Conservation (phyloP, 176 grass and related monocot species). For the Tillandsia leiboldiana region DNA sequence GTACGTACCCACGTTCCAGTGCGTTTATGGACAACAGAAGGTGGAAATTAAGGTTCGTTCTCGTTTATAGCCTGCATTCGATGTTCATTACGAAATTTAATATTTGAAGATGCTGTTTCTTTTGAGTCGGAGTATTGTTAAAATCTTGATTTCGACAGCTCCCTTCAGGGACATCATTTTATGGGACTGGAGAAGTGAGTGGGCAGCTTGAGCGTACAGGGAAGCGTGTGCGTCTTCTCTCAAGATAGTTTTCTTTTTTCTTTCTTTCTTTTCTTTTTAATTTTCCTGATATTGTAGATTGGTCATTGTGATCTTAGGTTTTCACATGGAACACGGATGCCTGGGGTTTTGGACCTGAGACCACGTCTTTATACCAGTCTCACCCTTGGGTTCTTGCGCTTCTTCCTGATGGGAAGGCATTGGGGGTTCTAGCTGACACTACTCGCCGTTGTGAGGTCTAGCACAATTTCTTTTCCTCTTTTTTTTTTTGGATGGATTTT, state of each 20-base stretch:
- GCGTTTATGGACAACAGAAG: constrained; percentile 33
- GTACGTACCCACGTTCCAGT: constrained; percentile 36
- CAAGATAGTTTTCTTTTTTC: constrained; percentile 7
- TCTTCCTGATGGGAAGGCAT: constrained; percentile 65
- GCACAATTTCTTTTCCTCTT: not conserved
- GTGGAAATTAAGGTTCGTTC: constrained; percentile 52
- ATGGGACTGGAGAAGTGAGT: constrained; percentile 94
- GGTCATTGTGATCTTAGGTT: constrained; percentile 33
- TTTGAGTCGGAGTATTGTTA: constrained; percentile 7
- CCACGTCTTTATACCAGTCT: constrained; percentile 84
- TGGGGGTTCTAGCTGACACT: constrained; percentile 85
- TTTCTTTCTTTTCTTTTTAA: not conserved
- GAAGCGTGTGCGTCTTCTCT: constrained; percentile 48
- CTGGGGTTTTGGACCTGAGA: constrained; percentile 75
- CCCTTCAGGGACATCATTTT: constrained; percentile 68
- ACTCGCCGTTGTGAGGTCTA: constrained; percentile 71
- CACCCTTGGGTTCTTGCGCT: constrained; percentile 93
- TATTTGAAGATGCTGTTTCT: not conserved
- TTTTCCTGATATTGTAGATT: not conserved
- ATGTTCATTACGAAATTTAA: not conserved
- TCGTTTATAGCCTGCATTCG: not conserved
- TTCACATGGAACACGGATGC: constrained; percentile 97
- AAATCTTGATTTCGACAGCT: constrained; percentile 32
- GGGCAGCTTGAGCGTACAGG: constrained; percentile 87
- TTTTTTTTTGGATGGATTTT: not conserved